phyloP scores from a whole-genome alignment of 1,139 yeast species.

The Blastobotrys proliferans region DNA sequence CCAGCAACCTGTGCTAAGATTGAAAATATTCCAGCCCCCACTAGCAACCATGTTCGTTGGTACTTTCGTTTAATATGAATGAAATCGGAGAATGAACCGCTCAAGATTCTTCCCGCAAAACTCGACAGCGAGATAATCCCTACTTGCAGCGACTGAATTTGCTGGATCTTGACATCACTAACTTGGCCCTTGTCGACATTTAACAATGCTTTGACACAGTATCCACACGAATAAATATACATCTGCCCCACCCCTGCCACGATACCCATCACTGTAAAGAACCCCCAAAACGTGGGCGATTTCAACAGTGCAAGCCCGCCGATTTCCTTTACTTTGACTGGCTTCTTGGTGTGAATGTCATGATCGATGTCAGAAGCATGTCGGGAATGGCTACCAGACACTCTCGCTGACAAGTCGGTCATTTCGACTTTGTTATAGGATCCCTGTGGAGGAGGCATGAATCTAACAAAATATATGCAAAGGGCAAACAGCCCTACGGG shows the following conservation, averaged over 20 bases:
- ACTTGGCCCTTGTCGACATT: slow-evolving; percentile 14
- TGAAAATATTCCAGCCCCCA: slow-evolving; percentile 42
- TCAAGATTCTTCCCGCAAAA: slow-evolving; percentile 60
- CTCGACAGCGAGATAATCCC: slow-evolving; percentile 65
- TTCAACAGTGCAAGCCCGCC: slow-evolving; percentile 28
- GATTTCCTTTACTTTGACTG: slow-evolving; percentile 18
- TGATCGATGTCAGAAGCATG: slow-evolving; percentile 6
- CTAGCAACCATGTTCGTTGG: slow-evolving; percentile 67
- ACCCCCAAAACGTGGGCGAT: slow-evolving; percentile 35
- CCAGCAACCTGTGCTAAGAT: slow-evolving; percentile 38
- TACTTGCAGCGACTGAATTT: slow-evolving; percentile 68
- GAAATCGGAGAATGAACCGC: slow-evolving; percentile 66
- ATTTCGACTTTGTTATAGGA: slow-evolving; percentile 15
- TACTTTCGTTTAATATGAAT: slow-evolving; percentile 48
- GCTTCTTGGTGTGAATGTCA: slow-evolving; percentile 4
- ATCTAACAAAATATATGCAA: slow-evolving; percentile 26
- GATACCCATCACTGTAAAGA: slow-evolving; percentile 49
- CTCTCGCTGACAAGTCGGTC: slow-evolving; percentile 7
- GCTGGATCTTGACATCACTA: too few species aligned
- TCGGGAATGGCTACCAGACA: slow-evolving; percentile 4
- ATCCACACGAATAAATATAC: slow-evolving; percentile 73
- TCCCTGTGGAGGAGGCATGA: slow-evolving; percentile 16
- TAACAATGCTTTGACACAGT: slow-evolving; percentile 53
- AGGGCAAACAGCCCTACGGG: slow-evolving; percentile 30
- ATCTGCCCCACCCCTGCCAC: slow-evolving; percentile 74